Evolutionary conservation across 2,329 filamentous ascomycete species (phyloP), one percentile per base, ranked within the genome.

Genomic region (Ophiostoma pallidulum): DNA sequence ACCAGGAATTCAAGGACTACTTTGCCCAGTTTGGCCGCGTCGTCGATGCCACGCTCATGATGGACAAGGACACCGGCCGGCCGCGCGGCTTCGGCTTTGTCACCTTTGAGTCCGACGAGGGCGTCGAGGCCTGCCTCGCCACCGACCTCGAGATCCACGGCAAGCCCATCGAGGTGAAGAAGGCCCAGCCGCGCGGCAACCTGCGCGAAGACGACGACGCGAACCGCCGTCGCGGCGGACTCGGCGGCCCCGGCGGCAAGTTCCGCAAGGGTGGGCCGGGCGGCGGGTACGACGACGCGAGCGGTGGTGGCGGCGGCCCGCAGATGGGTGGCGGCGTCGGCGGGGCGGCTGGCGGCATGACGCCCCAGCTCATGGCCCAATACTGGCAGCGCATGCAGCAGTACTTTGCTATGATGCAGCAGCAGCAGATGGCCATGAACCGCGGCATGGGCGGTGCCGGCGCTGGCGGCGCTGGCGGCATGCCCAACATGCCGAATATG

Each of bases 351-450:
- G 63, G 73, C 44, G 83, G 84, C 53, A 94, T 97, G 86, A 94
- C 86, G 18, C 91, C 91, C 1, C 89, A 95, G 60, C 83, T 94
- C 72, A 96, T 97, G 89, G 92, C 92, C 3, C 90, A 96, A 64
- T 96, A 97, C 68, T 94, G 92, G 80, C 88, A 95, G 64, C 81
- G 90, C 41, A 97, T 98, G 91, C 92, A 98, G 66, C 87, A 95
- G 63, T 95, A 94, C 67, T 94, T 96, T 65, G 75, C 83, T 49
- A 82, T 95, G 77, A 92, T 95, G 87, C 89, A 94, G 66, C 86
- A 91, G 59, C 84, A 91, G 59, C 84, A 92, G 62, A 87, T 94
- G 77, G 84, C 82, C 41, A 91, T 91, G 81, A 89, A 79, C 74
- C 71, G 83, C 57, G 69, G 79, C 62, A 82, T 84, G 69, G 71